phyloP scores from a whole-genome alignment of 371 early-diverging fungal genomes.

The Zopfochytrium polystomum region DNA sequence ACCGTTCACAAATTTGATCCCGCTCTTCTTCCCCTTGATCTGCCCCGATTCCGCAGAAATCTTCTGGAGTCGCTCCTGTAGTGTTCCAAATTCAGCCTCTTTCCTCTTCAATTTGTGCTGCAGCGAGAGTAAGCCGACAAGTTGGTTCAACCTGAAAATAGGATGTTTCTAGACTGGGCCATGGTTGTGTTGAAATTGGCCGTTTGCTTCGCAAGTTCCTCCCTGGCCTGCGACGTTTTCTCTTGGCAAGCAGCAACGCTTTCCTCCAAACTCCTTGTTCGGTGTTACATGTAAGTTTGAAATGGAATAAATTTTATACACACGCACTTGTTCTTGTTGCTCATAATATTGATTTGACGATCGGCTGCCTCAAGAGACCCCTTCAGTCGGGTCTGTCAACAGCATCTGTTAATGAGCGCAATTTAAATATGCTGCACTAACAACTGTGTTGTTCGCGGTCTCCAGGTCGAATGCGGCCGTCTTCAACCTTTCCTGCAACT shows the following conservation, averaged over 20 bases:
- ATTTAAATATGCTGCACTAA: background rate
- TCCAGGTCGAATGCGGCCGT: background rate
- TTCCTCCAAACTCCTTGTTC: background rate
- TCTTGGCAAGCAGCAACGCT: background rate
- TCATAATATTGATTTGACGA: background rate
- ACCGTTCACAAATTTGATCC: slow-evolving; percentile 19
- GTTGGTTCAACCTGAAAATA: background rate
- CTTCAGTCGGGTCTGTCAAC: background rate
- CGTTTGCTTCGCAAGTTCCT: background rate
- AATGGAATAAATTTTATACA: too few relatives aligned
- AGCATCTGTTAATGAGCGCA: background rate
- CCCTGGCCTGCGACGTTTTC: background rate
- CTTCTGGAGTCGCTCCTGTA: slow-evolving; percentile 24
- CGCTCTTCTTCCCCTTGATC: slow-evolving; percentile 4
- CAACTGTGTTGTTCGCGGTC: background rate
- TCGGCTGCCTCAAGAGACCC: background rate
- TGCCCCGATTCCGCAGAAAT: slow-evolving; percentile 6
- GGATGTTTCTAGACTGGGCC: background rate
- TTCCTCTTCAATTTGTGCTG: slow-evolving; percentile 28
- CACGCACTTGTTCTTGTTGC: background rate
- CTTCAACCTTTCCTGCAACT: background rate
- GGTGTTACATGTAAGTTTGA: background rate
- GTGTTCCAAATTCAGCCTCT: slow-evolving; percentile 14
- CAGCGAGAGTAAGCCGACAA: background rate
- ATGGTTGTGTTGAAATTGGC: background rate